Evolutionary conservation across 1,284 basidiomycete genomes (phyloP).

Genomic region (Cryptococcus maquisensis): DNA sequence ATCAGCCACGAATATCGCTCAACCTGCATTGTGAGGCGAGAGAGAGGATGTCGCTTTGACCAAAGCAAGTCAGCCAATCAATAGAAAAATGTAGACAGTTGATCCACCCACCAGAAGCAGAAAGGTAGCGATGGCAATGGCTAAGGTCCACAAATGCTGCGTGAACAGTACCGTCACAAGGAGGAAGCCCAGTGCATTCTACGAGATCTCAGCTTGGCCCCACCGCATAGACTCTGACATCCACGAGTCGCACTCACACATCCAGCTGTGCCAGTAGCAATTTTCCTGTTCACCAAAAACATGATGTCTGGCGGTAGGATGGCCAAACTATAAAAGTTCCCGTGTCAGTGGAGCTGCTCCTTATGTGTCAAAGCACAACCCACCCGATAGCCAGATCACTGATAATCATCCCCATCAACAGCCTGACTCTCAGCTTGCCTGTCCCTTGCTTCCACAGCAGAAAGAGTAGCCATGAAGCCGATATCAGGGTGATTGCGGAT

Average conservation of each 20-base stretch:
- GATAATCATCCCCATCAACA: conserved; percentile 42
- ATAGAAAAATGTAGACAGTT: background rate
- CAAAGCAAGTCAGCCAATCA: no score
- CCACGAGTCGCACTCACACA: conserved; percentile 29
- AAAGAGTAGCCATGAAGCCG: conserved; percentile 27
- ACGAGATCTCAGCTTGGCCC: background rate
- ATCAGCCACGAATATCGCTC: conserved; percentile 32
- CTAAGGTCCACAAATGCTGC: conserved; percentile 43
- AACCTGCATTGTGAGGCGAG: conserved; percentile 25
- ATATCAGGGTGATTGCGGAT: conserved; percentile 28
- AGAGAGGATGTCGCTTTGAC: conserved; percentile 40
- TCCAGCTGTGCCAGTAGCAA: conserved; percentile 18
- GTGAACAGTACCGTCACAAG: conserved; percentile 36
- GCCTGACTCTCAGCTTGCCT: conserved; percentile 37
- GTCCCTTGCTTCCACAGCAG: conserved; percentile 27
- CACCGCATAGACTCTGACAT: background rate
- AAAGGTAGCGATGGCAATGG: conserved; percentile 40
- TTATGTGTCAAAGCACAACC: conserved; percentile 6
- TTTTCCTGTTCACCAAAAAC: conserved; percentile 18
- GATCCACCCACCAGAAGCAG: conserved; percentile 33
- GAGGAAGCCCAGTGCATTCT: conserved; percentile 35
- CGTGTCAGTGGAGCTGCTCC: background rate
- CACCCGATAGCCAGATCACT: conserved; percentile 41
- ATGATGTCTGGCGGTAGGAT: conserved; percentile 25
- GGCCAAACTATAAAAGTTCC: conserved; percentile 19